Evolutionary conservation across 306 rosid genomes (phyloP).

Genomic region (Trifolium pratense): DNA sequence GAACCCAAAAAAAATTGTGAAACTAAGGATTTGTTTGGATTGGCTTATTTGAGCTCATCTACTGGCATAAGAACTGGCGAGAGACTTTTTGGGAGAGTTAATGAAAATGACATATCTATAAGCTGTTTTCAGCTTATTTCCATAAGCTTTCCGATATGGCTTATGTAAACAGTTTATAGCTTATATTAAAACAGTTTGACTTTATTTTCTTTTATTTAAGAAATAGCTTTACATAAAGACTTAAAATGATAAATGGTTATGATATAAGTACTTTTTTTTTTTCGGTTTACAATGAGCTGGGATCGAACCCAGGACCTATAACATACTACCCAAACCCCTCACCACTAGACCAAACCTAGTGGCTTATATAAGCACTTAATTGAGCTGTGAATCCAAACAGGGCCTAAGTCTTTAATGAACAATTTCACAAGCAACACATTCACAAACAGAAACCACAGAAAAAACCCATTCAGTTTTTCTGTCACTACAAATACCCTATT

Average conservation of each 20-base stretch:
- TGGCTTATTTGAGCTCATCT: not conserved
- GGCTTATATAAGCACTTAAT: no score
- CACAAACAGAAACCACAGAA: conserved; percentile 18
- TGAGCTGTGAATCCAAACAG: not conserved
- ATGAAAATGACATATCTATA: not conserved
- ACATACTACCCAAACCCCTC: no score
- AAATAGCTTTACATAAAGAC: not conserved
- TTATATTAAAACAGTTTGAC: no score
- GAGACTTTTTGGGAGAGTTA: not conserved
- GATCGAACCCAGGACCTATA: no score
- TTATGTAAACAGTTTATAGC: no score
- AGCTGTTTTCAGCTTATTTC: not conserved
- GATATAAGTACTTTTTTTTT: no score
- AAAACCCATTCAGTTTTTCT: not conserved
- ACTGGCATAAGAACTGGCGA: not conserved
- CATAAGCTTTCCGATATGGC: no score
- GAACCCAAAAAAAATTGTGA: not conserved
- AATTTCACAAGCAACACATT: conserved; percentile 10
- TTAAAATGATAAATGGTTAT: no score
- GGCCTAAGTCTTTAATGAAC: not conserved
- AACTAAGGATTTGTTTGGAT: not conserved
- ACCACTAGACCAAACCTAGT: no score
- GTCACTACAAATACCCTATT: not conserved
- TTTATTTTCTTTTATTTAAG: not conserved
- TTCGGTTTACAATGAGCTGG: no score